Evolutionary conservation across 1,139 yeast species (phyloP), one percentile per base, ranked within the genome.

Genomic region (Suhomyces ambrosiae): DNA sequence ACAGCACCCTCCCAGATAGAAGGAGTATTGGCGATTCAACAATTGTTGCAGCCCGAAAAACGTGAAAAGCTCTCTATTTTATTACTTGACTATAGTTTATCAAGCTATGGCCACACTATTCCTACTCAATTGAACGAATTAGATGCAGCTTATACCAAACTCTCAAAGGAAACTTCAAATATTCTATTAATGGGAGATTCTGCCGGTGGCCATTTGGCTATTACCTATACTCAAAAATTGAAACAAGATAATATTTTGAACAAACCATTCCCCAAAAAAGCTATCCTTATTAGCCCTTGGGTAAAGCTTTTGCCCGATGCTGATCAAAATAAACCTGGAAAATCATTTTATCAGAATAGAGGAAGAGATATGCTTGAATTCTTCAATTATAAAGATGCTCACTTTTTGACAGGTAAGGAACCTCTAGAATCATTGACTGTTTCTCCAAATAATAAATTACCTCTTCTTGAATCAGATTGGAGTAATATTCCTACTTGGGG

Each of bases 281-380:
- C 63, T 30, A 41, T 68, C 1, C 54, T 71, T 33, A 50, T 71
- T 19, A 60, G 68, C 40, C 76, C 77, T 1, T 71, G 77, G 77
- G 61, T 60, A 10, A 56, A 56, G 25, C 33, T 63, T 30, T 34
- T 35, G 2, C 59, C 62, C 0, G 37, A 33, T 1, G 39, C 38
- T 6, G 32, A 45, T 23, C 43, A 56, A 40, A 31, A 35, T 33
- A 19, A 41, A 23, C 62, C 65, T 9, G 65, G 74, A 1, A 45
- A 46, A n/a, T 67, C 74, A 9, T 64, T 54, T 47, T 49, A 57
- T 39, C 74, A 70, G 21, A 68, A 65, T 41, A 40, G 50, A 22
- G 27, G 44, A 7, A 49, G 56, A 19, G 77, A 71, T 44, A 53
- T 66, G 58, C 56, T 71, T 30, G 53, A 46, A 25, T 65, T 54